These are phyloP conservation scores for Cicer arietinum DNA, from an alignment of 306 rosid species.

Conservation along the genomic window DNA sequence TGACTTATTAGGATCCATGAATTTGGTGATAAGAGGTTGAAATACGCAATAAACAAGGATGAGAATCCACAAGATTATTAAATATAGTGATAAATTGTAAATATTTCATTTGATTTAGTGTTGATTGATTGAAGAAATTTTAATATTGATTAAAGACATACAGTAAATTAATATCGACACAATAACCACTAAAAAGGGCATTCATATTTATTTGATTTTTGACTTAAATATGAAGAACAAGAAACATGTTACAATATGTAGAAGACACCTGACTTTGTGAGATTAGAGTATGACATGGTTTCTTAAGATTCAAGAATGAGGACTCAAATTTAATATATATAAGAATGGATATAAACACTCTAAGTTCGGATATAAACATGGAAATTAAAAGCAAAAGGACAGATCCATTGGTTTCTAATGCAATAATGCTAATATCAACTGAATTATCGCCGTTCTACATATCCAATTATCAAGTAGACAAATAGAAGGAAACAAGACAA, in stretches of 20 bases:
- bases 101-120: background rate
- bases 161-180: background rate
- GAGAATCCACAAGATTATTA: background rate
- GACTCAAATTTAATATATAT: background rate
- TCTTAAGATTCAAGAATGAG: background rate
- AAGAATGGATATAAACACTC: background rate
- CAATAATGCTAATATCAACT: slow-evolving; percentile 13
- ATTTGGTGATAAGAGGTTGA: background rate
- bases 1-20: background rate
- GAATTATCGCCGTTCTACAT: slow-evolving; percentile 23
- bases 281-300: background rate
- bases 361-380: background rate
- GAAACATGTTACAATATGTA: background rate
- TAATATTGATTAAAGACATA: background rate
- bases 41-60: slow-evolving; percentile 33
- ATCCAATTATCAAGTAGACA: background rate
- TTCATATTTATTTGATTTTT: background rate
- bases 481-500: background rate
- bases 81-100: background rate
- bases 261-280: background rate
- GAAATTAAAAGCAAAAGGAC: slow-evolving; percentile 7
- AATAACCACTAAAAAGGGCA: background rate
- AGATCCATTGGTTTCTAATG: slow-evolving; percentile 24
- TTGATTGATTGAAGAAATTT: background rate
- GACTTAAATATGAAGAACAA: background rate